Evolutionary conservation across 2,329 filamentous ascomycete genomes (phyloP).

Genomic region (Claviceps fusiformis): DNA sequence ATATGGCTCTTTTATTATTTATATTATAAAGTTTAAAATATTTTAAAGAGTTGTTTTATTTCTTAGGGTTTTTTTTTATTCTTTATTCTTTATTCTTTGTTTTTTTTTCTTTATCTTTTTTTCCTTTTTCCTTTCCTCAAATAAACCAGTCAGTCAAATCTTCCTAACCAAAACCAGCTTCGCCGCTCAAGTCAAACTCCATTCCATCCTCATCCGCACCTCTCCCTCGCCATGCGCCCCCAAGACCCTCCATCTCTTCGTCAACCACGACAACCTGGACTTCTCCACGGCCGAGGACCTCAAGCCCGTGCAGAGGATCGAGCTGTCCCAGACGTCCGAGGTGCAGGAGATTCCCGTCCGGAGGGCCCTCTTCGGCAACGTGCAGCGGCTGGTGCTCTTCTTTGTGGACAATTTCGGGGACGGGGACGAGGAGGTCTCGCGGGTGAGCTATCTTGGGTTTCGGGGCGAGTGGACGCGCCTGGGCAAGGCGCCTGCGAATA

Average conservation of each 20-base stretch:
- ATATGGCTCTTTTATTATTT: too few species aligned
- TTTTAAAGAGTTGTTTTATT: too few species aligned
- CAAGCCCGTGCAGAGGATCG: slow-evolving; percentile 58
- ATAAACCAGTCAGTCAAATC: too few species aligned
- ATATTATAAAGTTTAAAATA: too few species aligned
- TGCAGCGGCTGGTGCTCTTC: slow-evolving; percentile 73
- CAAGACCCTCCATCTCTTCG: slow-evolving; percentile 70
- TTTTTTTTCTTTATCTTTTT: not conserved
- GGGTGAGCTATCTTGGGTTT: slow-evolving; percentile 76
- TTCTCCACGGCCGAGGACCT: slow-evolving; percentile 62
- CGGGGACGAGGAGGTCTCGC: slow-evolving; percentile 67
- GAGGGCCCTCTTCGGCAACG: slow-evolving; percentile 76
- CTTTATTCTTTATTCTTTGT: too few species aligned
- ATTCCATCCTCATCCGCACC: slow-evolving; percentile 75
- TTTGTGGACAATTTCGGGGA: slow-evolving; percentile 81
- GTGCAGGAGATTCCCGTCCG: slow-evolving; percentile 81
- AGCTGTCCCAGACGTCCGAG: slow-evolving; percentile 64
- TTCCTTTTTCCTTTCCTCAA: too few species aligned
- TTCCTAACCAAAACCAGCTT: slow-evolving; percentile 42
- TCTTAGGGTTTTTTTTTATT: too few species aligned
- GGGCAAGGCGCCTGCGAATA: slow-evolving; percentile 57
- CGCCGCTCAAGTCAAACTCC: slow-evolving; percentile 84
- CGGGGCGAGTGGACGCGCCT: slow-evolving; percentile 87
- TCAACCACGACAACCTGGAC: slow-evolving; percentile 79
- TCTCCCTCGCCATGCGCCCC: slow-evolving; percentile 59